Evolutionary conservation across 2,329 filamentous ascomycete species (phyloP).

Genomic region (Dactylellina parvicollis): DNA sequence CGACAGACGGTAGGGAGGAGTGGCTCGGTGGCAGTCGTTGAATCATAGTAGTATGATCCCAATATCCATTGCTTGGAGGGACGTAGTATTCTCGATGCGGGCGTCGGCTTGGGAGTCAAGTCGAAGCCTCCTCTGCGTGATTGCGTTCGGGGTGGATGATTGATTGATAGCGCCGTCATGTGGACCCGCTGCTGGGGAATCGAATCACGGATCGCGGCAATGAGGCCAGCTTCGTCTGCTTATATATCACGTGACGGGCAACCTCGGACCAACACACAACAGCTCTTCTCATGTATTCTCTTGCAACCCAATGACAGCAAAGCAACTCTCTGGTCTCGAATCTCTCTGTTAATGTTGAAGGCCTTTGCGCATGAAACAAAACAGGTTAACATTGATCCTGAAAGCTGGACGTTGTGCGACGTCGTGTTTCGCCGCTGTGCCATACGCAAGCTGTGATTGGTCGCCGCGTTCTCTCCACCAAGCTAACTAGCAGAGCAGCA

Average conservation of each 20-base stretch:
- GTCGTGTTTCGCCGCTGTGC: constrained; percentile 12
- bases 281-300: no score
- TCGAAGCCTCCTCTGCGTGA: not conserved
- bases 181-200: not conserved
- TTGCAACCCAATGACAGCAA: not conserved
- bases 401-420: constrained; percentile 3
- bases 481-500: not conserved
- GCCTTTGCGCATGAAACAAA: no score
- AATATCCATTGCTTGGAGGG: constrained; percentile 2
- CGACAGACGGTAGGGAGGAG: constrained; percentile 1
- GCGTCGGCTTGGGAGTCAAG: not conserved
- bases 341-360: no score
- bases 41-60: constrained; percentile 30
- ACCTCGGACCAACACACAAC: constrained; percentile 22
- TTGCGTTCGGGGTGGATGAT: not conserved
- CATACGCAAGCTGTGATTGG: constrained; percentile 34
- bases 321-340: not conserved
- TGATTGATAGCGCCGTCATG: no score
- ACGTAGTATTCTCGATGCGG: not conserved
- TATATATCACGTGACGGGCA: not conserved
- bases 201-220: not conserved
- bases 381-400: no score
- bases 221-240: constrained; percentile 12
- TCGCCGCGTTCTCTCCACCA: constrained; percentile 20
- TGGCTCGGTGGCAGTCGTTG: not conserved